A percentile compares a stretch with the other conserved stretches of the same genome.
Evolutionary conservation across 352 stramenopile species (phyloP).

Genomic region (Pythium dissimile): DNA sequence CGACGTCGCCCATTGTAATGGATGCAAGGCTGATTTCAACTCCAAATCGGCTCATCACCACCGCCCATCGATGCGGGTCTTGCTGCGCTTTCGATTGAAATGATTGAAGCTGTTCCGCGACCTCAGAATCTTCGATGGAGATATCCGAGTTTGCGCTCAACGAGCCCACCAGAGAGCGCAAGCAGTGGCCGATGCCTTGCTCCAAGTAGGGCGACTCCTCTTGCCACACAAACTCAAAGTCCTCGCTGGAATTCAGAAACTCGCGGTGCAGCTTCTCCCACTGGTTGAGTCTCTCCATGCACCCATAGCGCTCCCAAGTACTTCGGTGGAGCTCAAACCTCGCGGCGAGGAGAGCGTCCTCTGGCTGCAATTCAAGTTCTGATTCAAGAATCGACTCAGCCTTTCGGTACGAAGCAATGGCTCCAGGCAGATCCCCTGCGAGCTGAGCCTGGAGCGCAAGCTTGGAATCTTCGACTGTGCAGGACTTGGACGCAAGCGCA

Average conservation of each 20-base stretch:
- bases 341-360: constrained; percentile 19
- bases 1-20: constrained; percentile 40
- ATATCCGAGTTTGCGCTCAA: constrained; percentile 13
- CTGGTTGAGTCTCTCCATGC: constrained; percentile 63
- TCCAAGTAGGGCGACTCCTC: constrained; percentile 62
- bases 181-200: constrained; percentile 53
- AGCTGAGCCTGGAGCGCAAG: constrained; percentile 61
- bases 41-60: constrained; percentile 42
- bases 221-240: constrained; percentile 46
- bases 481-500: constrained; percentile 48
- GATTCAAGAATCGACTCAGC: constrained; percentile 41
- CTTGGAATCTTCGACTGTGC: constrained; percentile 51
- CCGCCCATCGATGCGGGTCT: constrained; percentile 32
- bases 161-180: constrained; percentile 42
- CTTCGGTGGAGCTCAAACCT: constrained; percentile 53
- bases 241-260: constrained; percentile 20
- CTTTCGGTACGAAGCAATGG: constrained; percentile 71
- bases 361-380: constrained; percentile 38
- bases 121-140: constrained; percentile 3
- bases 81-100: constrained; percentile 27
- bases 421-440: constrained; percentile 61
- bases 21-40: constrained; percentile 48
- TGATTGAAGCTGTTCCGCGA: constrained; percentile 2
- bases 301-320: constrained; percentile 59
- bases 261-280: constrained; percentile 61